A percentile compares a stretch with the other conserved stretches of the same genome.
Conservation (phyloP, 2,329 filamentous ascomycete genomes). For the Bimuria novae-zelandiae region DNA sequence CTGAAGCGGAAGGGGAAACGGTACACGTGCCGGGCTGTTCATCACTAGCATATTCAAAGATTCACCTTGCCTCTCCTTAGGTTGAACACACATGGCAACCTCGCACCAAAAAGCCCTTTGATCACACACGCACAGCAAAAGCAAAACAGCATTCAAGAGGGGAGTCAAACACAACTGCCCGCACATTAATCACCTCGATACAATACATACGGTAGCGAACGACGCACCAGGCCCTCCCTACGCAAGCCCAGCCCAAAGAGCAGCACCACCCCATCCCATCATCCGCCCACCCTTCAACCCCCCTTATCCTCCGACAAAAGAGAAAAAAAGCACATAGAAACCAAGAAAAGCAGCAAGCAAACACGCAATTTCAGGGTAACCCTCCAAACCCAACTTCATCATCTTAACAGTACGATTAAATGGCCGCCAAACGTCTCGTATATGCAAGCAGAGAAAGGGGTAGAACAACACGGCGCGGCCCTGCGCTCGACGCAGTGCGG, state of each 20-base stretch:
- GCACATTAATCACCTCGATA: constrained; percentile 19
- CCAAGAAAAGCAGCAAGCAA: constrained; percentile 2
- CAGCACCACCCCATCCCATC: too few relatives aligned
- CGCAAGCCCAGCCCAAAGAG: background rate
- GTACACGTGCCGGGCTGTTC: too few relatives aligned
- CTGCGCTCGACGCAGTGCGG: background rate
- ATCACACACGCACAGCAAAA: too few relatives aligned
- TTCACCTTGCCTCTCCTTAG: too few relatives aligned
- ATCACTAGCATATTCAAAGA: too few relatives aligned
- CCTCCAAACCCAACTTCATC: background rate
- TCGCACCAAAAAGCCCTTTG: too few relatives aligned
- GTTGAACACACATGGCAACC: too few relatives aligned
- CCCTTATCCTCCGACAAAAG: background rate
- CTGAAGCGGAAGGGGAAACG: too few relatives aligned
- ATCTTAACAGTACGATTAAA: constrained; percentile 3
- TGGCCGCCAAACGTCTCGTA: background rate
- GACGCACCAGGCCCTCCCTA: background rate
- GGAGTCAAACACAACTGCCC: background rate
- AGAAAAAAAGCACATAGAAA: background rate
- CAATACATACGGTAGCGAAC: constrained; percentile 17
- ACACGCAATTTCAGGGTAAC: background rate
- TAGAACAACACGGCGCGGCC: background rate
- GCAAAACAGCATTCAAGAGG: background rate
- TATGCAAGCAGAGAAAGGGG: constrained; percentile 3
- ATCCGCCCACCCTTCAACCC: constrained; percentile 2